Evolutionary conservation across 129 eudicot species (phyloP).

Genomic region (Solidago caesia): DNA sequence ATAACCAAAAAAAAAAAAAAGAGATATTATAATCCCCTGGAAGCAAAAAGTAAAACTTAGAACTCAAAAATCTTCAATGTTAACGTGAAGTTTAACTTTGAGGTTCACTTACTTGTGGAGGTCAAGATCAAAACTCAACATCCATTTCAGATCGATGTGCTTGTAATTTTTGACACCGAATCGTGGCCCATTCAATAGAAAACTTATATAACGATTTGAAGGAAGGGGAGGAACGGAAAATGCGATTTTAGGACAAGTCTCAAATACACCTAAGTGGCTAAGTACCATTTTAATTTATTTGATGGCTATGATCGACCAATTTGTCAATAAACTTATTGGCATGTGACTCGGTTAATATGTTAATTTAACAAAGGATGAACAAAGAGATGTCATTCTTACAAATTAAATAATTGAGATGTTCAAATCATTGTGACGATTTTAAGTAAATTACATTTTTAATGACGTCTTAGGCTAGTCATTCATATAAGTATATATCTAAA

Average conservation of each 20-base stretch:
- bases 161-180: background rate
- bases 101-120: background rate
- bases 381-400: slow-evolving; percentile 3
- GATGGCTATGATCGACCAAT: background rate
- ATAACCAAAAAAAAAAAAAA: too few relatives aligned
- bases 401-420: slow-evolving; percentile 9
- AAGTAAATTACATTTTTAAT: slow-evolving; percentile 7
- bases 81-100: background rate
- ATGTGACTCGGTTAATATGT: background rate
- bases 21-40: background rate
- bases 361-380: background rate
- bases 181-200: background rate
- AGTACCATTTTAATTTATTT: background rate
- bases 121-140: background rate
- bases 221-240: background rate
- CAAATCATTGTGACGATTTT: background rate
- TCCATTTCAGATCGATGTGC: background rate
- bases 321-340: background rate
- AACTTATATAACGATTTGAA: background rate
- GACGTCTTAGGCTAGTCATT: slow-evolving; percentile 13
- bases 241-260: background rate
- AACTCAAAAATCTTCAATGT: background rate
- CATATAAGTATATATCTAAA: background rate
- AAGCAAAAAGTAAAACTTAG: background rate
- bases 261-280: background rate